Conservation (phyloP, 2,329 filamentous ascomycete species). For the Dactylellina leptospora region DNA sequence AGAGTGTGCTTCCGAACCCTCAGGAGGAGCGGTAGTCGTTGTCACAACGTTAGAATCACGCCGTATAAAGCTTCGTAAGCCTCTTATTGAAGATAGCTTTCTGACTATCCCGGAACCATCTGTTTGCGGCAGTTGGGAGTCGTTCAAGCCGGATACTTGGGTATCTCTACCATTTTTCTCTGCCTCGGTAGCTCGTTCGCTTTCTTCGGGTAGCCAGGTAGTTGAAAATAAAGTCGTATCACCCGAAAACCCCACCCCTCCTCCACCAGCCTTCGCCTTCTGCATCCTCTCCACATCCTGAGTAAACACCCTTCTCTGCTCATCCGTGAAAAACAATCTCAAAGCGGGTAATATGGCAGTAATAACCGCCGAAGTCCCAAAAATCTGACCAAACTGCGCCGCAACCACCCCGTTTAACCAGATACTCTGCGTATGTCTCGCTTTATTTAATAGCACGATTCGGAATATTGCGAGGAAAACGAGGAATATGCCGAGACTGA, state of each 20-base stretch:
- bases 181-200: not conserved
- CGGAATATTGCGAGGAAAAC: constrained; percentile 12
- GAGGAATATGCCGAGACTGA: constrained; percentile 20
- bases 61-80: not conserved
- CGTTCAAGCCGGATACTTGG: not conserved
- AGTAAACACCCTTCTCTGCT: constrained; percentile 8
- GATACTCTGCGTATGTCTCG: constrained; percentile 6
- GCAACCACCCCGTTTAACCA: constrained; percentile 19
- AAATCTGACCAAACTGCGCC: constrained; percentile 29
- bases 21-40: constrained; percentile 1
- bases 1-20: not conserved
- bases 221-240: constrained; percentile 35
- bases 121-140: not conserved
- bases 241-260: not conserved
- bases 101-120: not conserved
- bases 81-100: constrained; percentile 10
- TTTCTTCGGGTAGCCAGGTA: constrained; percentile 24
- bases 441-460: constrained; percentile 14
- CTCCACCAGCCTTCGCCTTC: constrained; percentile 7
- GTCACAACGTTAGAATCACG: constrained; percentile 2
- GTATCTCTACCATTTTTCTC: not conserved
- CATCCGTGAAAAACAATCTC: constrained; percentile 20
- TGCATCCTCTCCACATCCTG: constrained; percentile 16
- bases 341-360: constrained; percentile 19
- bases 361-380: constrained; percentile 13